Evolutionary conservation across 2,329 filamentous ascomycete species (phyloP).

Genomic region (Penicillium sp.): DNA sequence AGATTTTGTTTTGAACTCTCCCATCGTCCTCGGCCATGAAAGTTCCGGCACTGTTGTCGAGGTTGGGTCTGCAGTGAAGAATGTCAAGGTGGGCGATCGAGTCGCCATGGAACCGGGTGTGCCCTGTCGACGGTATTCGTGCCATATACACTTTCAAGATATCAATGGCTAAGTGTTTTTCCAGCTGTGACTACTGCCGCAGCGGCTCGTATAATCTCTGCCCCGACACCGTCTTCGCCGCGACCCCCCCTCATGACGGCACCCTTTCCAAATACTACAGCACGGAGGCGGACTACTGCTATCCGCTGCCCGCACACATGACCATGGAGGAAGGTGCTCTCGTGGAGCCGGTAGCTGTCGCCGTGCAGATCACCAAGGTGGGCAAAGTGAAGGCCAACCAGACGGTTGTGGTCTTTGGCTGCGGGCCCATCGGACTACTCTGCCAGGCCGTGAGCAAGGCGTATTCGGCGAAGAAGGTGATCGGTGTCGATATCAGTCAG

Average conservation of each 20-base stretch:
- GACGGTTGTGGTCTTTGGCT: constrained; percentile 51
- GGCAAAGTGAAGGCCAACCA: constrained; percentile 43
- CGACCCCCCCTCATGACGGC: constrained; percentile 51
- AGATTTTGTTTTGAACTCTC: constrained; percentile 46
- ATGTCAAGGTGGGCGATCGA: constrained; percentile 22
- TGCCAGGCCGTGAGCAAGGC: constrained; percentile 49
- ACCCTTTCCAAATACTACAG: constrained; percentile 52
- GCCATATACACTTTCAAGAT: not conserved
- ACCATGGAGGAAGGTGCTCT: constrained; percentile 53
- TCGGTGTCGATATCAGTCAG: constrained; percentile 49
- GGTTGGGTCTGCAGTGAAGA: constrained; percentile 22
- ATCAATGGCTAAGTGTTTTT: not conserved
- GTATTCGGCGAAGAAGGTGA: constrained; percentile 46
- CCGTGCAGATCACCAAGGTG: constrained; percentile 48
- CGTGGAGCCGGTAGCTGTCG: constrained; percentile 54
- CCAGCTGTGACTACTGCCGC: constrained; percentile 24
- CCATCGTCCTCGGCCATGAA: constrained; percentile 37
- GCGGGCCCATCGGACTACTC: constrained; percentile 51
- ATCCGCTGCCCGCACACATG: constrained; percentile 47
- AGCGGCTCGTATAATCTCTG: constrained; percentile 25
- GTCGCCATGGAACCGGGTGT: constrained; percentile 29
- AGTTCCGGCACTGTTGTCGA: constrained; percentile 24
- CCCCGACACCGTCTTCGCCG: constrained; percentile 47
- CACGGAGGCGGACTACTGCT: constrained; percentile 49
- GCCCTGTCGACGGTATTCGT: constrained; percentile 37